Base-by-base conservation (phyloP, 139 green algal species). In the Coelastrella sp. region DNA sequence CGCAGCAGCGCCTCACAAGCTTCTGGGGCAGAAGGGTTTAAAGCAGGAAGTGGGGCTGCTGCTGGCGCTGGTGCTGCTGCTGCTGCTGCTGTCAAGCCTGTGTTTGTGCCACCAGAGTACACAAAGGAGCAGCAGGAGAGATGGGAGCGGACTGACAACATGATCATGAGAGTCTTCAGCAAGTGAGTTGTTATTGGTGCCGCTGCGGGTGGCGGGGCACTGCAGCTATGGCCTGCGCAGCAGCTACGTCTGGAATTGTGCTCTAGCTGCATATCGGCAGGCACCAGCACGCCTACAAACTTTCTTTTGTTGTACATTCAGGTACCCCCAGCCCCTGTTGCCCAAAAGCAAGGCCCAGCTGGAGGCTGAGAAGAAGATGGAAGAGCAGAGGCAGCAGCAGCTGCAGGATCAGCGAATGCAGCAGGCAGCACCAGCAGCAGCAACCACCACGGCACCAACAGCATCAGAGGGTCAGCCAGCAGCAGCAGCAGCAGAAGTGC, bases 141-240 rank as follows among this genome's bases (percentile, higher is more conserved):
- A 4, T 82, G 80, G 89, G n/a, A 73, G 7, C 82, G 72, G 66
- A 89, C 79, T 10, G 91, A 95, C 72, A 58, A 89, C 24, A 94
- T 95, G 63, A 93, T 95, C 49, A 87, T 84, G 73, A 74, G 82
- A 66, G 91, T 95, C 59, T 68, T 95, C 27, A 70, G 76, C 20
- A 85, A 66, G 89, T 92, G 68, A 7, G 88, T 19, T 11, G 25
- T n/a, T 61, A 19, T 58, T 78, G 58, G 80, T 74, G 80, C 15
- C 8, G 22, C 7, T 19, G 80, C n/a, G n/a, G n/a, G n/a, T n/a
- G n/a, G n/a, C n/a, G n/a, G n/a, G n/a, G n/a, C n/a, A n/a, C n/a
- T n/a, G n/a, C n/a, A n/a, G n/a, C n/a, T n/a, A n/a, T n/a, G n/a
- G n/a, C n/a, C n/a, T n/a, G n/a, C n/a, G n/a, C n/a, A n/a, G n/a